These are phyloP conservation scores for Trametes cingulata DNA, from an alignment of 768 basidiomycete genomes.

Conservation along the genomic window DNA sequence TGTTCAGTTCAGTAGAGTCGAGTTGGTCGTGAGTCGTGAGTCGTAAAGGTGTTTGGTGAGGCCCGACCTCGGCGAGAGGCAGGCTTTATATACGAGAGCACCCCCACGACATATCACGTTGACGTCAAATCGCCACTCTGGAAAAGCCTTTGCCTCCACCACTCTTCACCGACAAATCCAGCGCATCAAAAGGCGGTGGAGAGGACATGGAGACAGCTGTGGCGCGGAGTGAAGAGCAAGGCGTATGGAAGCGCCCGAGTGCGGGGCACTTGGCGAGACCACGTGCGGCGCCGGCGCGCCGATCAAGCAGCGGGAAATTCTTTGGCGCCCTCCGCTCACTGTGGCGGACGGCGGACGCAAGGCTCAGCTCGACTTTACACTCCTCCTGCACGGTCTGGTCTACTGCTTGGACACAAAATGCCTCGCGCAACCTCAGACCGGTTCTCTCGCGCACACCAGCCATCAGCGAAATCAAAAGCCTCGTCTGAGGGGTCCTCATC, in stretches of 20 bases:
- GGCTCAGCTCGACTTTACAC: background rate
- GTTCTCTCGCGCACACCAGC: conserved; percentile 69
- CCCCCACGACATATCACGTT: background rate
- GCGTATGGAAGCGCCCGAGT: background rate
- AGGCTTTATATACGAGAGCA: background rate
- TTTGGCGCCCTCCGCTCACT: background rate
- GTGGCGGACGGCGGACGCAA: background rate
- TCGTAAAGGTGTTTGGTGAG: background rate
- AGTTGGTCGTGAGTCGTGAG: background rate
- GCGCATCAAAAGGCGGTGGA: background rate
- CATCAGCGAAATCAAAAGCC: conserved; percentile 53
- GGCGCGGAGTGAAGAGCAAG: background rate
- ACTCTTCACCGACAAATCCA: background rate
- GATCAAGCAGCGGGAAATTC: conserved; percentile 10
- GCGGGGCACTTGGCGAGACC: background rate
- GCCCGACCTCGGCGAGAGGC: background rate
- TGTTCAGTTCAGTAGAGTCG: background rate
- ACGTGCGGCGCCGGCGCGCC: conserved; percentile 7
- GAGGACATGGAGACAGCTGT: background rate
- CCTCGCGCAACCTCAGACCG: conserved; percentile 78
- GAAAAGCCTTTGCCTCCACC: background rate
- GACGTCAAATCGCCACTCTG: conserved; percentile 5
- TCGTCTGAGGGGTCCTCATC: conserved; percentile 43
- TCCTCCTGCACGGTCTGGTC: background rate
- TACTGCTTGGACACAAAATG: conserved; percentile 53